Evolutionary conservation across 176 grass and related monocot species (phyloP).

Genomic region (Saccharum spontaneum): DNA sequence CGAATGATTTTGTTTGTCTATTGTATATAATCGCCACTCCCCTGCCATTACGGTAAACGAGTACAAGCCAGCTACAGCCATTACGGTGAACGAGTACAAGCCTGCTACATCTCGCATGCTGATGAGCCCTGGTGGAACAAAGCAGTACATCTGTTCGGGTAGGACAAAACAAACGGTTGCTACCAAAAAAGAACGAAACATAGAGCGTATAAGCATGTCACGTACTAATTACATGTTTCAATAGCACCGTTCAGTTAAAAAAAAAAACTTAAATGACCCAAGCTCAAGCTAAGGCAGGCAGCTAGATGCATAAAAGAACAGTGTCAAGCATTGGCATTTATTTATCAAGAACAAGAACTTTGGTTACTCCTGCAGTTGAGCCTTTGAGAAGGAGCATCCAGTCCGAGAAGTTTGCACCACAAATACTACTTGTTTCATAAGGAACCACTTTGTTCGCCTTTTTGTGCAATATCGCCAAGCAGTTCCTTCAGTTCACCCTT

Average conservation of each 20-base stretch:
- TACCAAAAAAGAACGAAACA: not conserved
- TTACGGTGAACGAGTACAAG: too few relatives aligned
- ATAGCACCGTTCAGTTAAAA: not conserved
- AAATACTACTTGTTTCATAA: constrained; percentile 34
- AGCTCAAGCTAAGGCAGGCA: not conserved
- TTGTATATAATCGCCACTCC: too few relatives aligned
- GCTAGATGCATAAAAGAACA: not conserved
- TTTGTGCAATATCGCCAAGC: constrained; percentile 45
- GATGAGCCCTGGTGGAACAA: not conserved
- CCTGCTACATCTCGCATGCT: too few relatives aligned
- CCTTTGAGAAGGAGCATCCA: not conserved
- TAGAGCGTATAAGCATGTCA: not conserved
- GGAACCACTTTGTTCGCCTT: constrained; percentile 27
- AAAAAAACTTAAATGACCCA: not conserved
- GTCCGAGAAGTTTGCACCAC: not conserved
- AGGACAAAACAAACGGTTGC: not conserved
- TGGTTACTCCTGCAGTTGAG: not conserved
- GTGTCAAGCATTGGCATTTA: not conserved
- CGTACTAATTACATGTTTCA: not conserved
- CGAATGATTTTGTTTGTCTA: not conserved
- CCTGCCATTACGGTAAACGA: too few relatives aligned
- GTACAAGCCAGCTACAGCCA: too few relatives aligned
- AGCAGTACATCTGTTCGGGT: not conserved
- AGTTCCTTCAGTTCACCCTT: constrained; percentile 86
- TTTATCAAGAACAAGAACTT: constrained; percentile 21